These are phyloP conservation scores for Bruguiera sexangula DNA, from an alignment of 345 rosid genomes.

Conservation along the genomic window DNA sequence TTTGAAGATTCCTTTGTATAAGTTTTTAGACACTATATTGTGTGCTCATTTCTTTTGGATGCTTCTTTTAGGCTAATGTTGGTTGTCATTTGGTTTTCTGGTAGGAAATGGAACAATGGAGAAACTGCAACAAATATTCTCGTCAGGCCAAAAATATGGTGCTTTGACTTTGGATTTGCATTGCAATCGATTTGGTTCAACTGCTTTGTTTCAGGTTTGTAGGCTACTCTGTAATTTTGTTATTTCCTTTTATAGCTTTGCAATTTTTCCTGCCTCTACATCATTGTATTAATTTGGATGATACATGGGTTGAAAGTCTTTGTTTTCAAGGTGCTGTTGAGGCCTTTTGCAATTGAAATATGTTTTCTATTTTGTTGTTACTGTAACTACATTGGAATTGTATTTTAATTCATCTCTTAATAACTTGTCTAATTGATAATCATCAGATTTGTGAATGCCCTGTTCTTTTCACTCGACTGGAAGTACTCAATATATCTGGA, in stretches of 20 bases:
- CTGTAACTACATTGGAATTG: no score
- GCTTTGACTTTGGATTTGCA: constrained; percentile 89
- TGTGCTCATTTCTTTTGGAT: not conserved
- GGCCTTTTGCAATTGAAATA: not conserved
- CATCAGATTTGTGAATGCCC: constrained; percentile 91
- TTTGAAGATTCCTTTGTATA: not conserved
- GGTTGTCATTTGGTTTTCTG: constrained; percentile 25
- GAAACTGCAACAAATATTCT: constrained; percentile 68
- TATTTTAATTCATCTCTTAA: constrained; percentile 13
- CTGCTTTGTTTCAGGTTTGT: constrained; percentile 85
- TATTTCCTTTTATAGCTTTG: not conserved
- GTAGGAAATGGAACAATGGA: constrained; percentile 96
- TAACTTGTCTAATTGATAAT: constrained; percentile 12
- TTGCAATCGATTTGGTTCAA: constrained; percentile 92
- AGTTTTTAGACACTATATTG: not conserved
- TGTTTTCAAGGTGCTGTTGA: not conserved
- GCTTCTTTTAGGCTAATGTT: constrained; percentile 5
- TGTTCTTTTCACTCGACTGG: constrained; percentile 75
- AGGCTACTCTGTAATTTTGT: not conserved
- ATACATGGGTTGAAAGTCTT: not conserved
- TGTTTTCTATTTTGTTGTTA: no score
- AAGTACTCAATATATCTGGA: constrained; percentile 83
- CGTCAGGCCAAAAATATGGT: constrained; percentile 69
- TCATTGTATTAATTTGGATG: not conserved
- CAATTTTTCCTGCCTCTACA: not conserved